Conservation (phyloP, 1,284 basidiomycete genomes). For the Leccinum variabile region DNA sequence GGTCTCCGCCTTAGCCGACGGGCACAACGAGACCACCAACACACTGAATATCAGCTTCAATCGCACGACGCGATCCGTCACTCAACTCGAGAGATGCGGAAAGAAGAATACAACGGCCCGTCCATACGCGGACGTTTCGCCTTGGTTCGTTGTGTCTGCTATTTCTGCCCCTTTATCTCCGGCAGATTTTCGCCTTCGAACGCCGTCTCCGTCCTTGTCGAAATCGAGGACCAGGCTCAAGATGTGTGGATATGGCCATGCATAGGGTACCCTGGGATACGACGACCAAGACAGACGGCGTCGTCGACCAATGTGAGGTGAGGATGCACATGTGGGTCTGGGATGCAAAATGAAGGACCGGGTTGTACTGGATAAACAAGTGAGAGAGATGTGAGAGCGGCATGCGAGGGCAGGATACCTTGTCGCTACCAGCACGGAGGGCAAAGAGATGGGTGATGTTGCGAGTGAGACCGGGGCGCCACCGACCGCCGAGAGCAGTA, state of each 20-base stretch:
- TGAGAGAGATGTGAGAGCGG: not conserved
- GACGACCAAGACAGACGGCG: slow-evolving; percentile 60
- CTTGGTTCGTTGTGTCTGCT: slow-evolving; percentile 7
- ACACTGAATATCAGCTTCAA: slow-evolving; percentile 56
- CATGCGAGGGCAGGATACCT: slow-evolving; percentile 28
- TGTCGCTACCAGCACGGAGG: slow-evolving; percentile 47
- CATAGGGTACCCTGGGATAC: slow-evolving; percentile 62
- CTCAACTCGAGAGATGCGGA: slow-evolving; percentile 54
- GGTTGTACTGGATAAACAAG: slow-evolving; percentile 42
- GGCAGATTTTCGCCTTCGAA: slow-evolving; percentile 17
- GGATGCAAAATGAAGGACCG: slow-evolving; percentile 58
- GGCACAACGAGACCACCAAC: slow-evolving; percentile 56
- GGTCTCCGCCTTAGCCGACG: slow-evolving; percentile 35
- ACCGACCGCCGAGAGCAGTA: slow-evolving; percentile 79
- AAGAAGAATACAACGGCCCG: slow-evolving; percentile 57
- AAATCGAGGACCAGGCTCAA: slow-evolving; percentile 34
- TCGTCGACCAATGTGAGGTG: slow-evolving; percentile 77
- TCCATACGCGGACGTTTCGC: slow-evolving; percentile 43
- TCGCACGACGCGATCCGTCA: slow-evolving; percentile 47
- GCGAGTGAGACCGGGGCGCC: slow-evolving; percentile 69
- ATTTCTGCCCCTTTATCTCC: slow-evolving; percentile 6
- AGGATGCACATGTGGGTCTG: slow-evolving; percentile 28
- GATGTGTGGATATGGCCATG: slow-evolving; percentile 69
- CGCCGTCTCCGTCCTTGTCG: slow-evolving; percentile 22
- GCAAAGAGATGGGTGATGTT: slow-evolving; percentile 88